Base-by-base conservation (phyloP, 2,329 filamentous ascomycete genomes). In the Didymella sp. region DNA sequence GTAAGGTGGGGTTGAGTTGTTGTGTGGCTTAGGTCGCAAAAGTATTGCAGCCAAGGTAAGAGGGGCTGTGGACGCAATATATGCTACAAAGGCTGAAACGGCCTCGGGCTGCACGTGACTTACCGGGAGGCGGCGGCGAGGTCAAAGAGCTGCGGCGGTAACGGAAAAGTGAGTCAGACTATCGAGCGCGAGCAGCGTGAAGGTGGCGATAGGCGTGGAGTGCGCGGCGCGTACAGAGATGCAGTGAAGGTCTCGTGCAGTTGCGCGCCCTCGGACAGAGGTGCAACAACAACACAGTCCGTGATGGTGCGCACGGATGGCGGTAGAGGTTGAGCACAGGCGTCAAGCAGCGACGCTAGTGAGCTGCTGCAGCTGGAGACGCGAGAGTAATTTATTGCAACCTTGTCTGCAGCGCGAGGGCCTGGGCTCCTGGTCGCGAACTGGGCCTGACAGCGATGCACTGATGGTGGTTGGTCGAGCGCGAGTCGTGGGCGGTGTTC, bases 81-180 rank as follows among this genome's bases (percentile, higher is more conserved):
- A 64, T 64, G 63, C 44, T 47, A 56, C 61, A 56, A 63, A 67
- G 60, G 69, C 68, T 70, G 70, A 71, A 69, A 71, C 66, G 37
- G 58, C 43, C 54, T 50, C 41, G 13, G 5, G 31, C 25, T 35
- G 37, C 71, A 74, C 68, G 72, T 73, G 72, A 74, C 66, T 68
- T 72, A 73, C 69, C 62, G 61, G 62, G 66, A 60, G 69, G 70
- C 66, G 68, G 66, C 66, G 66, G 64, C 61, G 64, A 63, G 58
- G 41, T 58, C 58, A 62, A 65, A 55, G 53, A 37, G 33, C 51
- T 41, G 59, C 54, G 54, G 62, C 56, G 59, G 28, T 52, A 30
- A 21, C 41, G 24, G 17, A 8, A 43, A 31, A 64, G 65, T 73
- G 71, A 73, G 65, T 72, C 70, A 71, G 63, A 60, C 17, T 33